Conservation (phyloP, 2,329 filamentous ascomycete genomes). For the Periconia digitata region DNA sequence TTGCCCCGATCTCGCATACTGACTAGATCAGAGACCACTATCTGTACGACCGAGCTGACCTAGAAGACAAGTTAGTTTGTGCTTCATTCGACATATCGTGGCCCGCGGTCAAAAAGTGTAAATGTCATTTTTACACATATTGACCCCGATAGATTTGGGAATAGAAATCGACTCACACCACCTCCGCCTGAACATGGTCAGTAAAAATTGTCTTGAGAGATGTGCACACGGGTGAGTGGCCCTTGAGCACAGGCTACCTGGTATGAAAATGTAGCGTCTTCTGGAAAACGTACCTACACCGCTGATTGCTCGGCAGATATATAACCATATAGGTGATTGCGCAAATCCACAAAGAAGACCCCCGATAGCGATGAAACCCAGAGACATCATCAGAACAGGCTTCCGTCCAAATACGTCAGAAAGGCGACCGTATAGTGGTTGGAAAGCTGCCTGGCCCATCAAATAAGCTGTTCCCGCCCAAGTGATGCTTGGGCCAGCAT, state of each 20-base stretch:
- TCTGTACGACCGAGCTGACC: conserved; percentile 48
- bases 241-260: too few species aligned
- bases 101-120: too few species aligned
- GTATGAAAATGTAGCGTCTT: too few species aligned
- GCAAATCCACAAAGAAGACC: conserved; percentile 63
- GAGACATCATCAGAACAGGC: conserved; percentile 54
- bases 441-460: conserved; percentile 63
- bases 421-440: conserved; percentile 64
- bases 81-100: too few species aligned
- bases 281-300: too few species aligned
- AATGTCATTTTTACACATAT: too few species aligned
- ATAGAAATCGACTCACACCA: too few species aligned
- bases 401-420: conserved; percentile 58
- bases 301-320: conserved; percentile 57
- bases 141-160: too few species aligned
- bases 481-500: conserved; percentile 51
- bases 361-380: conserved; percentile 56
- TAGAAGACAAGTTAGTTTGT: too few species aligned
- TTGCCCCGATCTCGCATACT: conserved; percentile 41
- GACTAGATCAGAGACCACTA: conserved; percentile 42
- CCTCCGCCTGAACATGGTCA: too few species aligned
- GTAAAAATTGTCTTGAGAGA: too few species aligned
- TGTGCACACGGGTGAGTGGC: too few species aligned
- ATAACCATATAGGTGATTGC: conserved; percentile 59
- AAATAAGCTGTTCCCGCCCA: conserved; percentile 58